Evolutionary conservation across 257 asterid genomes (phyloP).

Genomic region (Cordia subcordata): DNA sequence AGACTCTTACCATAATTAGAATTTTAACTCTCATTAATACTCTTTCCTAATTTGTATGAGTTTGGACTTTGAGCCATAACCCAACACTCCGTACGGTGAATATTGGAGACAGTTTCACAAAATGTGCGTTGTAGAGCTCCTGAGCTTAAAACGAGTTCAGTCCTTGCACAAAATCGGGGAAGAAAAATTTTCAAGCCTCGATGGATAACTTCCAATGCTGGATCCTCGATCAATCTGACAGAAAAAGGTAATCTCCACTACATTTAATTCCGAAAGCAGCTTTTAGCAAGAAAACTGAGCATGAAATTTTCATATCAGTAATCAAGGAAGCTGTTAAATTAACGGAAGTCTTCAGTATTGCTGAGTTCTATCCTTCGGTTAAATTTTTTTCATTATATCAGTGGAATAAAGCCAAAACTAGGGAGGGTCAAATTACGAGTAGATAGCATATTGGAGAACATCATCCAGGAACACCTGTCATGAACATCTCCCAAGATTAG

Average conservation of each 20-base stretch:
- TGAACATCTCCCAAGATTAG: neutral
- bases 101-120: constrained; percentile 41
- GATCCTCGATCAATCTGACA: constrained; percentile 24
- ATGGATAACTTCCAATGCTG: constrained; percentile 12
- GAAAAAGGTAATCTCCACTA: constrained; percentile 7
- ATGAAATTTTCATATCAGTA: constrained; percentile 11
- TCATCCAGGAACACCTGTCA: constrained; percentile 17
- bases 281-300: constrained; percentile 16
- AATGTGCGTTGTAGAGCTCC: constrained; percentile 34
- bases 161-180: constrained; percentile 23
- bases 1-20: no score
- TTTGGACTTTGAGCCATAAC: no score
- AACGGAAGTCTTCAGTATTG: constrained; percentile 1
- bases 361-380: no score
- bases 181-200: constrained; percentile 1
- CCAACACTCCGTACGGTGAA: constrained; percentile 21
- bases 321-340: no score
- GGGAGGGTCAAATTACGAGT: constrained; percentile 11
- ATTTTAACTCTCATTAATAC: no score
- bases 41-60: no score
- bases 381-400: constrained; percentile 9
- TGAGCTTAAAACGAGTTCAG: constrained; percentile 27
- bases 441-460: constrained; percentile 22
- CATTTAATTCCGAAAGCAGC: constrained; percentile 21
- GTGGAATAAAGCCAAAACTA: constrained; percentile 19